phyloP scores from a whole-genome alignment of 192 early-diverging fungal genomes.

The Lobosporangium transversale region DNA sequence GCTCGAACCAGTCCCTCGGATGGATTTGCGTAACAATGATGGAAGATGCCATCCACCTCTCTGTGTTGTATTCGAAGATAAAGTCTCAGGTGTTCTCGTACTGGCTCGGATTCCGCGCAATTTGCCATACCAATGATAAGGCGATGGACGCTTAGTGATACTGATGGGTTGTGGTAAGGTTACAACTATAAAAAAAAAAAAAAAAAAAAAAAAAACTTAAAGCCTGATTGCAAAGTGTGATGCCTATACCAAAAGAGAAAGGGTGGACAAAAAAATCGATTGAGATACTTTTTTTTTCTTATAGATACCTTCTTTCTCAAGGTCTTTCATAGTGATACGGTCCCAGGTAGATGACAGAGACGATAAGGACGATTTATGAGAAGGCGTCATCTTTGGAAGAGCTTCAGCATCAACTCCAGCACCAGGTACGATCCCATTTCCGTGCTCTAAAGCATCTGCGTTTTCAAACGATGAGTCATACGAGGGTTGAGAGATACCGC shows the following conservation, averaged over 20 bases:
- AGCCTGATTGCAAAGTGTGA: too few species aligned
- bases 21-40: slow-evolving; percentile 4
- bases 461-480: too few species aligned
- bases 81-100: slow-evolving; percentile 7
- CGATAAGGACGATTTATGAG: slow-evolving; percentile 10
- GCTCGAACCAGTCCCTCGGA: slow-evolving; percentile 13
- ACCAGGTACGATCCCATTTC: neutral
- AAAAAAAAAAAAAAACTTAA: slow-evolving; percentile 8
- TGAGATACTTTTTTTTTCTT: too few species aligned
- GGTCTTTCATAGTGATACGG: slow-evolving; percentile 25
- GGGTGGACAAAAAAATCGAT: neutral
- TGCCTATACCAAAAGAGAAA: too few species aligned
- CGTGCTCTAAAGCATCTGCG: too few species aligned
- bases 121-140: slow-evolving; percentile 14
- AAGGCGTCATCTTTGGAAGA: neutral
- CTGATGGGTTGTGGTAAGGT: slow-evolving; percentile 19
- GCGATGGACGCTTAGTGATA: slow-evolving; percentile 9
- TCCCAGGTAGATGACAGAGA: slow-evolving; percentile 48
- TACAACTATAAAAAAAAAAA: slow-evolving; percentile 8
- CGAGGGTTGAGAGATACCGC: neutral
- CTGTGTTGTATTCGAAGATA: slow-evolving; percentile 11
- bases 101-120: slow-evolving; percentile 6
- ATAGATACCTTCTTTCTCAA: slow-evolving; percentile 40
- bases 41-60: slow-evolving; percentile 22
- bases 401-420: neutral